Evolutionary conservation across 148 eudicot genomes (phyloP).

Genomic region (Nepenthes mirabilis): DNA sequence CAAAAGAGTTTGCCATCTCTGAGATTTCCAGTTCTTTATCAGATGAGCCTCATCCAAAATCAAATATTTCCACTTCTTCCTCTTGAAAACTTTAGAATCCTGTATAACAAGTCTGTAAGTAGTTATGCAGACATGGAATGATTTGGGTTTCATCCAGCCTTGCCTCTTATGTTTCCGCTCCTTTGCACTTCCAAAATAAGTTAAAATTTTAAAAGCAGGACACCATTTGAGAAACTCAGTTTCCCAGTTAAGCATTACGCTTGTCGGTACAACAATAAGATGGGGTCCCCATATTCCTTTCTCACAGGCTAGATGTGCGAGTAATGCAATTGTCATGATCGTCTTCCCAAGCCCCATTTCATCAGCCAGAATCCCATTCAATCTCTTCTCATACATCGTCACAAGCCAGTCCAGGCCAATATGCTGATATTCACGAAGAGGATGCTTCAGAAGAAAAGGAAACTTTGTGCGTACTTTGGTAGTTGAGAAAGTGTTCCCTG

Average conservation of each 20-base stretch:
- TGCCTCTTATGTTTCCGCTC: constrained; percentile 90
- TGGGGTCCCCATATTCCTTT: constrained; percentile 99
- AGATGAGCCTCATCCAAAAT: constrained; percentile 99
- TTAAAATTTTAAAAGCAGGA: constrained; percentile 96
- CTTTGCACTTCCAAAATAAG: constrained; percentile 98
- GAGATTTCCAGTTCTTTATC: constrained; percentile 99
- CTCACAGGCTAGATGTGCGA: constrained; percentile 95
- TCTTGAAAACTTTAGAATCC: constrained; percentile 91
- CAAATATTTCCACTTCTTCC: constrained; percentile 98
- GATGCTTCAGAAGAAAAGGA: constrained; percentile 87
- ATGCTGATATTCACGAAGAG: constrained; percentile 98
- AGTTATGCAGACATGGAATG: constrained; percentile 92
- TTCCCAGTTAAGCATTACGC: constrained; percentile 99
- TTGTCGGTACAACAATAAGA: constrained; percentile 97
- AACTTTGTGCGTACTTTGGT: constrained; percentile 89
- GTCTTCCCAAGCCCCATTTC: constrained; percentile 99
- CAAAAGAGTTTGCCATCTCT: constrained; percentile 96
- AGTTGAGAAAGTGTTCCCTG: constrained; percentile 90
- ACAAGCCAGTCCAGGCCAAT: constrained; percentile 99
- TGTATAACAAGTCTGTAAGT: constrained; percentile 98
- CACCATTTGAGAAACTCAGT: constrained; percentile 99
- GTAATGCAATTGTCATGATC: constrained; percentile 96
- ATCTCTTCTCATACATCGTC: constrained; percentile 97
- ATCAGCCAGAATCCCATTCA: constrained; percentile 93
- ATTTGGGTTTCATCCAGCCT: constrained; percentile 96